Evolutionary conservation across 2,329 filamentous ascomycete species (phyloP), one percentile per base, ranked within the genome.

Genomic region (Conoideocrella luteorostrata): DNA sequence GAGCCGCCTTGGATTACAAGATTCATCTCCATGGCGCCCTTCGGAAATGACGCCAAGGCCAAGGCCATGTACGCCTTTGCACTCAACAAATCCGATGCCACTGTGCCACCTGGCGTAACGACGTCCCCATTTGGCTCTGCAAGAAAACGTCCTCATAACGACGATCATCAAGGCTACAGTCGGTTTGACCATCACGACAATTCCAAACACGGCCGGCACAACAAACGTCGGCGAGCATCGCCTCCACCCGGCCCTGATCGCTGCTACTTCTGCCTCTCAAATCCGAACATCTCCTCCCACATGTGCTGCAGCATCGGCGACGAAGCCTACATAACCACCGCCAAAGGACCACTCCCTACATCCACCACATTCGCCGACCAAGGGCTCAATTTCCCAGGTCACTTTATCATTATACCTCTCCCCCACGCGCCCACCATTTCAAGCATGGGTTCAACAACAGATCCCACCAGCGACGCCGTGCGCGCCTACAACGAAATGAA

Each of bases 241-340:
- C 80, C 82, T 11, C 80, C 79, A 6, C 81, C 80, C 0, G 80
- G 82, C 0, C 88, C 88, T 2, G 82, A 84, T 41, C 77, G 84
- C 56, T 98, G 93, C 67, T 98, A 93, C 71, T 97, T 98, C 70
- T 98, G 93, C 60, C 75, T 98, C 10, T 90, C 88, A 5, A 96
- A 95, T 62, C 80, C 86, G 5, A 85, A 84, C 48, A 71, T 93
- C 35, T 85, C 86, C 41, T 84, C 84, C 2, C 91, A 98, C 65
- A 85, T 98, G 64, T 84, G 96, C 56, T 85, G 86, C 51, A 89
- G 86, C 21, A 91, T 98, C 50, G 93, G 87, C 42, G 82, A 89
- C 15, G 86, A 95, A 47, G 77, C 82, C 43, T 97, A 97, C 62
- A 67, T 97, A 43, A 95, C 93, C 22, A 93, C 86, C 20, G 88